These are phyloP conservation scores for Auriscalpium orientale DNA, from an alignment of 768 basidiomycete genomes.

Conservation along the genomic window DNA sequence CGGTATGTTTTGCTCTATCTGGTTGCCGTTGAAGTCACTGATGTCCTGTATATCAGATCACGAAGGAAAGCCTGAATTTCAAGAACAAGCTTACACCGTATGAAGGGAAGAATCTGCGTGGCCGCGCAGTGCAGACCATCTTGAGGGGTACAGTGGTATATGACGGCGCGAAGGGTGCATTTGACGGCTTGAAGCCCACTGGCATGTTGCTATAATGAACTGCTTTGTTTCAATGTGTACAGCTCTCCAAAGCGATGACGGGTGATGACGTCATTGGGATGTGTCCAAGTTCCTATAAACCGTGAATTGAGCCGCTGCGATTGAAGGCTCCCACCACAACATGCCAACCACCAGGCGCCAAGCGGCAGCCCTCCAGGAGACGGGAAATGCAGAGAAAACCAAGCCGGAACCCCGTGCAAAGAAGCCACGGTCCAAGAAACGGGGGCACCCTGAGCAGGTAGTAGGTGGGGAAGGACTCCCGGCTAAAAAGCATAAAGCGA, in stretches of 20 bases:
- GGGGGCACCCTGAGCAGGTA: background rate
- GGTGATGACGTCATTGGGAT: background rate
- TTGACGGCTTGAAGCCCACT: constrained; percentile 11
- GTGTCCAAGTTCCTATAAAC: background rate
- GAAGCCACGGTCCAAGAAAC: too few relatives aligned
- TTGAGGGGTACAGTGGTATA: constrained; percentile 73
- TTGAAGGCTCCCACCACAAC: background rate
- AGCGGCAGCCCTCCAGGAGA: background rate
- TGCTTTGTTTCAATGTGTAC: background rate
- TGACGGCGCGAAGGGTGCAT: constrained; percentile 29
- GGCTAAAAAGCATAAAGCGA: background rate
- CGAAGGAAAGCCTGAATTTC: constrained; percentile 66
- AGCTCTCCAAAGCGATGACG: background rate
- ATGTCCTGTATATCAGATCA: constrained; percentile 46
- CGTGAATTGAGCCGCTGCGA: background rate
- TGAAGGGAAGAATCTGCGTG: constrained; percentile 62
- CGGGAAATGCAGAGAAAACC: too few relatives aligned
- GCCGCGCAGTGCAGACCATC: constrained; percentile 70
- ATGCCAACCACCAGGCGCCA: background rate
- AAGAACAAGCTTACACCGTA: constrained; percentile 95
- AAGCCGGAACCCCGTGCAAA: too few relatives aligned
- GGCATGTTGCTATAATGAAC: constrained; percentile 11
- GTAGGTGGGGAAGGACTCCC: background rate
- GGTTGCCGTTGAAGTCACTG: background rate
- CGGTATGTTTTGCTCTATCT: constrained; percentile 22